phyloP scores from a whole-genome alignment of 495 filamentous ascomycete genomes.

The Lophium mytilinum region DNA sequence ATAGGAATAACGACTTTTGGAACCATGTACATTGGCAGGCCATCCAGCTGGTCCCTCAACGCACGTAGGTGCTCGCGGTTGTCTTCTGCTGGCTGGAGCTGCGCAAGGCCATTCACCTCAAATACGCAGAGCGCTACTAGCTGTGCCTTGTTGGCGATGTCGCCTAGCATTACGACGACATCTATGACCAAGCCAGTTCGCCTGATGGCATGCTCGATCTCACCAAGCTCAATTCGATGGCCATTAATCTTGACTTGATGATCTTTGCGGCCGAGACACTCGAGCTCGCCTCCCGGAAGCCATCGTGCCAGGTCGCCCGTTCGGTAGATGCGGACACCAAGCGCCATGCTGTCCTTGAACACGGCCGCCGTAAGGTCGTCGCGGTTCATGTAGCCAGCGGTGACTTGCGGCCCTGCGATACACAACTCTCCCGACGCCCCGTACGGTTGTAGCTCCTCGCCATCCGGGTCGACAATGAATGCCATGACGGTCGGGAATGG shows the following conservation, averaged over 20 bases:
- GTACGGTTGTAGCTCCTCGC: slow-evolving; percentile 32
- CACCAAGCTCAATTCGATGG: slow-evolving; percentile 38
- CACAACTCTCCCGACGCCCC: slow-evolving; percentile 43
- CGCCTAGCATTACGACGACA: no score
- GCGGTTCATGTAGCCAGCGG: slow-evolving; percentile 17
- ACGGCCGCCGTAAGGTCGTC: slow-evolving; percentile 11
- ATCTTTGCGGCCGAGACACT: slow-evolving; percentile 37
- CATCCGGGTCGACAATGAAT: slow-evolving; percentile 39
- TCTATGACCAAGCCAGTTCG: no score
- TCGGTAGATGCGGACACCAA: slow-evolving; percentile 25
- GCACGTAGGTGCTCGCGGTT: no score
- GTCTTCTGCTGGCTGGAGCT: no score
- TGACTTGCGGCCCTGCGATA: slow-evolving; percentile 26
- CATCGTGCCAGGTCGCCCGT: slow-evolving; percentile 36
- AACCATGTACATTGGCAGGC: no score
- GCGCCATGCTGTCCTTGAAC: background rate
- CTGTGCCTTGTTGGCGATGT: no score
- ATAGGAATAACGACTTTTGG: no score
- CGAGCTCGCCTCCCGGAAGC: slow-evolving; percentile 39
- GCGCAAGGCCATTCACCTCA: no score
- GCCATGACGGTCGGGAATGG: slow-evolving; percentile 8
- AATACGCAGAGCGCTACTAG: no score
- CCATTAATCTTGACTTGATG: slow-evolving; percentile 37
- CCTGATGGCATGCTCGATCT: slow-evolving; percentile 48
- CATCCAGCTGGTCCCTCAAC: no score